phyloP scores from a whole-genome alignment of 2,329 filamentous ascomycete genomes.

The Fusarium lateritium region DNA sequence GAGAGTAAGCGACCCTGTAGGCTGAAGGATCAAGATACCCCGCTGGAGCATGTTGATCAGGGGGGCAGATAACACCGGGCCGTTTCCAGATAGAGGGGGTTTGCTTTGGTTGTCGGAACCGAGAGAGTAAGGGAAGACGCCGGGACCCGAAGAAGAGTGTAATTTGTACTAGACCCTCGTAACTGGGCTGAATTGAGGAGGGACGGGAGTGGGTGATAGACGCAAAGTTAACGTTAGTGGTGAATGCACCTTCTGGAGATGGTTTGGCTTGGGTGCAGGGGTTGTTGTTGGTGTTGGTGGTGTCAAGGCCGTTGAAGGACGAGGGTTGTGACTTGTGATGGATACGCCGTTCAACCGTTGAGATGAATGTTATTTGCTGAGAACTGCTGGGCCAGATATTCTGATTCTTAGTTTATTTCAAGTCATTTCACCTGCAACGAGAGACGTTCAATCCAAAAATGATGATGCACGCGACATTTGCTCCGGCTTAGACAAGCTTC shows the following conservation, averaged over 20 bases:
- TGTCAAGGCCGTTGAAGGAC: constrained; percentile 6
- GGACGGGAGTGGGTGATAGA: constrained; percentile 31
- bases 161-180: neutral
- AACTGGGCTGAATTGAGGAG: constrained; percentile 29
- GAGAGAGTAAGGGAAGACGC: constrained; percentile 23
- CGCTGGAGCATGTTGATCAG: neutral
- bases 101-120: constrained; percentile 24
- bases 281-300: constrained; percentile 12
- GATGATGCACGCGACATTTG: neutral
- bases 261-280: constrained; percentile 38
- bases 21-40: neutral
- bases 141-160: constrained; percentile 16
- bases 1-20: constrained; percentile 8
- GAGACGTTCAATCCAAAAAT: neutral
- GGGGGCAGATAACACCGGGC: too few relatives aligned
- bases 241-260: constrained; percentile 40
- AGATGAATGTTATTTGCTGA: neutral
- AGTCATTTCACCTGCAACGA: too few relatives aligned
- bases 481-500: neutral
- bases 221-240: constrained; percentile 24
- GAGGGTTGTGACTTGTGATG: constrained; percentile 4
- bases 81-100: neutral
- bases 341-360: neutral
- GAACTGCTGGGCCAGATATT: neutral
- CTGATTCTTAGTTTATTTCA: too few relatives aligned